A percentile compares a stretch with the other conserved stretches of the same genome.
Evolutionary conservation across 495 filamentous ascomycete genomes (phyloP).

Genomic region (Aspergillus panamensis): DNA sequence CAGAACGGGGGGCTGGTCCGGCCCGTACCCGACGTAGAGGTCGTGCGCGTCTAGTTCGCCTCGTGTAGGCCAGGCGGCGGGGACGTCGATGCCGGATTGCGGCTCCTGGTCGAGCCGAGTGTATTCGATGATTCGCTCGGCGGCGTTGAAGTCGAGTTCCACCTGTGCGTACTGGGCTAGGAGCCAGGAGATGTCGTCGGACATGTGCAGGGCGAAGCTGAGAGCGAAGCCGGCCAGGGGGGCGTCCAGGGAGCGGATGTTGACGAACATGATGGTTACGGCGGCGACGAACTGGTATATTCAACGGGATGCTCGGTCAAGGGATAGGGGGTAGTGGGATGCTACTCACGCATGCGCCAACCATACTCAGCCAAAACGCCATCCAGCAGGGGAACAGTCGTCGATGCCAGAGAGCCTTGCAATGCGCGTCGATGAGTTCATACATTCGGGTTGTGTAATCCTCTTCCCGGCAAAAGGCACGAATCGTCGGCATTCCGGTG

Average conservation of each 20-base stretch:
- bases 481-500: conserved; percentile 69
- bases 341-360: conserved; percentile 12
- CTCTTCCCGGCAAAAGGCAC: conserved; percentile 63
- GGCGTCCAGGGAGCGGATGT: conserved; percentile 56
- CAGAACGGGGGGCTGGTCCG: conserved; percentile 63
- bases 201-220: conserved; percentile 44
- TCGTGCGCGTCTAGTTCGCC: conserved; percentile 63
- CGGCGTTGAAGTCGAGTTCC: conserved; percentile 72
- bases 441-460: conserved; percentile 66
- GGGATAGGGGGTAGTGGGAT: background rate
- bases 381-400: conserved; percentile 75
- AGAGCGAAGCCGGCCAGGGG: conserved; percentile 72
- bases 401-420: conserved; percentile 59
- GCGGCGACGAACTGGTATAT: conserved; percentile 56
- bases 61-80: conserved; percentile 68
- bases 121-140: conserved; percentile 73
- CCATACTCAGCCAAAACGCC: conserved; percentile 36
- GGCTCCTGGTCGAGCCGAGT: conserved; percentile 59
- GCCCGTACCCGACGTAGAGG: conserved; percentile 63
- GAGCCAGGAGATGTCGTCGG: conserved; percentile 28
- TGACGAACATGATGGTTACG: conserved; percentile 47
- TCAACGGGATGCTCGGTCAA: conserved; percentile 42
- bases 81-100: conserved; percentile 43
- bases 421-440: conserved; percentile 60
- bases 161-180: conserved; percentile 37